These are phyloP conservation scores for Trypanosoma avium DNA, from an alignment of 208 protist species.

Conservation along the genomic window DNA sequence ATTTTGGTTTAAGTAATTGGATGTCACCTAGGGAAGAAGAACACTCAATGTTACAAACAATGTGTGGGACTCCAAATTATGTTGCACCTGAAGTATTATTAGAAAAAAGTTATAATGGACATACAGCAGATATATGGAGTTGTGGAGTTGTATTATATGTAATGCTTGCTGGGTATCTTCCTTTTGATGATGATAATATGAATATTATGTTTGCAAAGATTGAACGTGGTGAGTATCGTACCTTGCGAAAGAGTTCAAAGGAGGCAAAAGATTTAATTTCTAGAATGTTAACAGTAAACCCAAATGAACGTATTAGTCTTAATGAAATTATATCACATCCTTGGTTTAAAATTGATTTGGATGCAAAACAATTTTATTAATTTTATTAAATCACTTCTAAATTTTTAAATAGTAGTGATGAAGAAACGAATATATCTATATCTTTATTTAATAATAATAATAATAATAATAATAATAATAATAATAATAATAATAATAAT, in stretches of 20 bases:
- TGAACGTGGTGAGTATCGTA: slow-evolving; percentile 48
- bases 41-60: slow-evolving; percentile 27
- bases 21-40: slow-evolving; percentile 21
- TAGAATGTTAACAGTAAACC: slow-evolving; percentile 45
- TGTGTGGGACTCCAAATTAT: slow-evolving; percentile 64
- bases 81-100: slow-evolving; percentile 81
- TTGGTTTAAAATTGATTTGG: slow-evolving; percentile 41
- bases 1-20: slow-evolving; percentile 51
- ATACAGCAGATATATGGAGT: slow-evolving; percentile 92
- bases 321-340: slow-evolving; percentile 41
- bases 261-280: slow-evolving; percentile 42
- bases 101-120: slow-evolving; percentile 58
- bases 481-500: too few species aligned
- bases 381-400: too few species aligned
- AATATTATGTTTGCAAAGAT: slow-evolving; percentile 37
- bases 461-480: too few species aligned
- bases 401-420: too few species aligned
- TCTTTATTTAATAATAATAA: too few species aligned
- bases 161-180: slow-evolving; percentile 71
- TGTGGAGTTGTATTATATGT: slow-evolving; percentile 90
- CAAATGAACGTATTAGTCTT: slow-evolving; percentile 38
- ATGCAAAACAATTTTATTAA: not conserved
- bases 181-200: slow-evolving; percentile 61
- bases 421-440: too few species aligned
- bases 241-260: slow-evolving; percentile 30